phyloP scores from a whole-genome alignment of 129 eudicot genomes.

The Centrapalus pauciflorus region DNA sequence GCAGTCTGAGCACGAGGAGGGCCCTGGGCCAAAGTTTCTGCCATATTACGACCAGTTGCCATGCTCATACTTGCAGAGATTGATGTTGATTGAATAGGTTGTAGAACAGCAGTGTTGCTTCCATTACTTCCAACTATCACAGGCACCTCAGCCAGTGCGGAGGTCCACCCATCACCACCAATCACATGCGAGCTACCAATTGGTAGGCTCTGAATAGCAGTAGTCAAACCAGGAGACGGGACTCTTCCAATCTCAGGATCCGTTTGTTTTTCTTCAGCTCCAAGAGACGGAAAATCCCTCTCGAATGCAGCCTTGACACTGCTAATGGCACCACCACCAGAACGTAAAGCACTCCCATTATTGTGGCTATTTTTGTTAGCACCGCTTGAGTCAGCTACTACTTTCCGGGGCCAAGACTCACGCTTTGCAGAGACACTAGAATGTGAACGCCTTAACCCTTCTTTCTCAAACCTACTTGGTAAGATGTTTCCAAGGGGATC shows the following conservation, averaged over 20 bases:
- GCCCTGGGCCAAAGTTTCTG: slow-evolving; percentile 83
- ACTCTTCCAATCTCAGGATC: slow-evolving; percentile 59
- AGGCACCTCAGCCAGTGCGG: slow-evolving; percentile 92
- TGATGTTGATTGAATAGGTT: slow-evolving; percentile 27
- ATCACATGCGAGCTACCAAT: slow-evolving; percentile 45
- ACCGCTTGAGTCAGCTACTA: slow-evolving; percentile 32
- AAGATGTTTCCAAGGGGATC: slow-evolving; percentile 50
- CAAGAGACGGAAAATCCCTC: slow-evolving; percentile 85
- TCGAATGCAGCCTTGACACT: slow-evolving; percentile 55
- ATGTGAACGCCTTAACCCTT: slow-evolving; percentile 77
- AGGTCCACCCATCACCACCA: slow-evolving; percentile 85
- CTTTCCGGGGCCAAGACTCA: slow-evolving; percentile 57
- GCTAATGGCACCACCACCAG: slow-evolving; percentile 27
- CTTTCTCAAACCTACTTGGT: slow-evolving; percentile 60
- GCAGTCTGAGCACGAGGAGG: slow-evolving; percentile 60
- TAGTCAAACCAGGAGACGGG: slow-evolving; percentile 81
- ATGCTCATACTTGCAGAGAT: slow-evolving; percentile 28
- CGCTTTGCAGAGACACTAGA: slow-evolving; percentile 58
- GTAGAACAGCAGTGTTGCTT: slow-evolving; percentile 29
- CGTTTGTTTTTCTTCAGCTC: slow-evolving; percentile 59
- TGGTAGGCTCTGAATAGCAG: slow-evolving; percentile 70
- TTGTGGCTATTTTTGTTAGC: slow-evolving; percentile 30
- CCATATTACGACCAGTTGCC: slow-evolving; percentile 70
- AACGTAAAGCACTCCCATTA: slow-evolving; percentile 36
- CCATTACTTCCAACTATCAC: slow-evolving; percentile 48